Conservation (phyloP, 208 protist species). For the Zelonia costaricensis region DNA sequence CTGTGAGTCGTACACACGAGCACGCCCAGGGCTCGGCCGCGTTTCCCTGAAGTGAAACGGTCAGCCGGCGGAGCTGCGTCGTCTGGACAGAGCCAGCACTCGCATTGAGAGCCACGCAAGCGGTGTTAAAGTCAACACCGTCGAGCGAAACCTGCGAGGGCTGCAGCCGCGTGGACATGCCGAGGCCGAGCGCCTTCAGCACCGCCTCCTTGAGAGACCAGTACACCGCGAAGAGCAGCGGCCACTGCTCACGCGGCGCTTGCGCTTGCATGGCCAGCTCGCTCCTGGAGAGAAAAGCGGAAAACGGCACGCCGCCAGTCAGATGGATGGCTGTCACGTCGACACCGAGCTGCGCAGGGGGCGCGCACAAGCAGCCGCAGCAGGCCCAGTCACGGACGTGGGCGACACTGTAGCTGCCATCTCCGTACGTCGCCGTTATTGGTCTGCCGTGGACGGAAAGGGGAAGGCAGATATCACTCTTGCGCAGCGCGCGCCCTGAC, state of each 20-base stretch:
- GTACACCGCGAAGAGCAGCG: constrained; percentile 13
- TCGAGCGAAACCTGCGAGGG: constrained; percentile 12
- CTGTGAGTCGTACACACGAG: constrained; percentile 4
- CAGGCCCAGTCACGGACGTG: constrained; percentile 28
- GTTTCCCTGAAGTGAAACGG: constrained; percentile 13
- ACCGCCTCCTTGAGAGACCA: constrained; percentile 45
- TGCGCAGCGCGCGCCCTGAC: not conserved
- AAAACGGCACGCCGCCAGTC: not conserved
- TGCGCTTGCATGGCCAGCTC: constrained; percentile 4
- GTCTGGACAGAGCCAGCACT: not conserved
- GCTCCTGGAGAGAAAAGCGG: not conserved
- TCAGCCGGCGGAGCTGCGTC: not conserved
- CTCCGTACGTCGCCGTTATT: not conserved
- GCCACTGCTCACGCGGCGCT: not conserved
- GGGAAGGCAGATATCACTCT: constrained; percentile 3
- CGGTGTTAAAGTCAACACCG: not conserved
- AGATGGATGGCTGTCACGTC: constrained; percentile 17
- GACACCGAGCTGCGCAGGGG: constrained; percentile 16
- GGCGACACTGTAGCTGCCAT: constrained; percentile 25
- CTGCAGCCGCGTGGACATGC: constrained; percentile 12
- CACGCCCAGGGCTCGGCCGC: constrained; percentile 3
- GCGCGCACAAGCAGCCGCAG: not conserved
- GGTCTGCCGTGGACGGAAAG: constrained; percentile 14
- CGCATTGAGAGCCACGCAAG: not conserved
- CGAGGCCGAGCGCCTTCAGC: constrained; percentile 39